phyloP scores from a whole-genome alignment of 345 rosid species.

The Syzygium grande region DNA sequence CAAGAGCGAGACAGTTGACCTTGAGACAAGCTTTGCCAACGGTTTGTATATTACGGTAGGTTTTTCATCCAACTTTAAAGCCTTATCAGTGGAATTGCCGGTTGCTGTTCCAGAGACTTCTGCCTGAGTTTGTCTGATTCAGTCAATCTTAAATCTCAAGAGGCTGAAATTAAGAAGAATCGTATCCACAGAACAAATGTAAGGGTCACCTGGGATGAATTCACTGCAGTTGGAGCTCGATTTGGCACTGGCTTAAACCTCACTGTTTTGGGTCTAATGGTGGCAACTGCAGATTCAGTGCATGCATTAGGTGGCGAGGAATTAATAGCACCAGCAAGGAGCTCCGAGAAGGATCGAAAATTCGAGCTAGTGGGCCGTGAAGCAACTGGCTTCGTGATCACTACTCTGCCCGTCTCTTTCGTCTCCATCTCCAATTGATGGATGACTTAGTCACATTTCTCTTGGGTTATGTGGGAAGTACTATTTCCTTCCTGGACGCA shows the following conservation, averaged over 20 bases:
- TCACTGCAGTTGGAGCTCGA: conserved; percentile 18
- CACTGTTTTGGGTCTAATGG: conserved; percentile 71
- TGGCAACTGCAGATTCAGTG: conserved; percentile 37
- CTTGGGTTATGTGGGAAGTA: background rate
- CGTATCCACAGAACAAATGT: background rate
- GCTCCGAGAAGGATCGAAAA: conserved; percentile 65
- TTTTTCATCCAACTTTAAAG: conserved; percentile 24
- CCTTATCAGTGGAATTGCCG: conserved; percentile 30
- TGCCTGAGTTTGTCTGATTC: conserved; percentile 25
- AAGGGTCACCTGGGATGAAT: conserved; percentile 40
- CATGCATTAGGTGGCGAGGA: conserved; percentile 29
- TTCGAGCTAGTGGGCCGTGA: conserved; percentile 66
- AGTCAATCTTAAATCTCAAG: background rate
- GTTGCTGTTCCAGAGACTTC: conserved; percentile 23
- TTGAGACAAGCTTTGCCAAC: conserved; percentile 76
- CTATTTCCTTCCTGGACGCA: background rate
- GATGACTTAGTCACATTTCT: background rate
- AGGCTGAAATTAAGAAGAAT: conserved; percentile 3
- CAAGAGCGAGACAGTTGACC: conserved; percentile 61
- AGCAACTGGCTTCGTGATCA: conserved; percentile 79
- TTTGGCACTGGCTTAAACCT: conserved; percentile 44
- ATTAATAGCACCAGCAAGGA: conserved; percentile 49
- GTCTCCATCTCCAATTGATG: conserved; percentile 43
- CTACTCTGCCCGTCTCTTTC: conserved; percentile 54
- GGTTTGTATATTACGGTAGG: conserved; percentile 65